phyloP scores from a whole-genome alignment of 208 protist genomes.

The Crithidia expoeki region DNA sequence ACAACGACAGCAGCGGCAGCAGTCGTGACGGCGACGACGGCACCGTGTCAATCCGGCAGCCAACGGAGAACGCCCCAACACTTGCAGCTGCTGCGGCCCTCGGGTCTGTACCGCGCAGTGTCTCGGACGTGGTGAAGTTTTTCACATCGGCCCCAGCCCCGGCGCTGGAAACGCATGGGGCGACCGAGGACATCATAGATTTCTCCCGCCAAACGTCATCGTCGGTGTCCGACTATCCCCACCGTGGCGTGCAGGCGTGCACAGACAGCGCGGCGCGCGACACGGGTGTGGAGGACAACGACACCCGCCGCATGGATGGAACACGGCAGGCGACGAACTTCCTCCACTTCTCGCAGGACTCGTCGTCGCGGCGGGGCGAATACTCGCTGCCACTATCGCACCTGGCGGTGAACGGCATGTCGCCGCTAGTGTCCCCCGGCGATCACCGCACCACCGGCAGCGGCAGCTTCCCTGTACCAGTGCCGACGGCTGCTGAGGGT shows the following conservation, averaged over 20 bases:
- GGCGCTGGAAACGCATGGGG: neutral
- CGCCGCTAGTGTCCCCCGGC: conserved; percentile 9
- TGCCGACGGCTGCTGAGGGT: neutral
- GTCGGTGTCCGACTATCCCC: conserved; percentile 19
- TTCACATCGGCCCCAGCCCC: neutral
- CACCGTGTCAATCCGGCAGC: neutral
- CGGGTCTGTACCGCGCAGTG: neutral
- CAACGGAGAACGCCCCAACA: conserved; percentile 1
- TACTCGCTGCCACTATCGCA: conserved; percentile 16
- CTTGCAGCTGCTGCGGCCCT: neutral
- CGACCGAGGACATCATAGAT: neutral
- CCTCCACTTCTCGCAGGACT: conserved; percentile 37
- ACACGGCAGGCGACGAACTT: conserved; percentile 15
- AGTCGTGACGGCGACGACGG: neutral
- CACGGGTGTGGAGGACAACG: neutral
- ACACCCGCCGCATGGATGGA: neutral
- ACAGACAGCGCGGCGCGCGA: conserved; percentile 7
- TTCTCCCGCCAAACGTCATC: conserved; percentile 18
- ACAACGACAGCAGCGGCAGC: neutral
- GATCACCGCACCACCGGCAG: conserved; percentile 14
- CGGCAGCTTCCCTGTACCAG: conserved; percentile 1
- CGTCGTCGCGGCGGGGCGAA: conserved; percentile 12
- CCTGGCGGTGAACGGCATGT: conserved; percentile 8
- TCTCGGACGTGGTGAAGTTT: neutral
- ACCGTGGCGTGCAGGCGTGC: conserved; percentile 13